phyloP scores from a whole-genome alignment of 2,329 filamentous ascomycete species.

The Talaromyces sp. region DNA sequence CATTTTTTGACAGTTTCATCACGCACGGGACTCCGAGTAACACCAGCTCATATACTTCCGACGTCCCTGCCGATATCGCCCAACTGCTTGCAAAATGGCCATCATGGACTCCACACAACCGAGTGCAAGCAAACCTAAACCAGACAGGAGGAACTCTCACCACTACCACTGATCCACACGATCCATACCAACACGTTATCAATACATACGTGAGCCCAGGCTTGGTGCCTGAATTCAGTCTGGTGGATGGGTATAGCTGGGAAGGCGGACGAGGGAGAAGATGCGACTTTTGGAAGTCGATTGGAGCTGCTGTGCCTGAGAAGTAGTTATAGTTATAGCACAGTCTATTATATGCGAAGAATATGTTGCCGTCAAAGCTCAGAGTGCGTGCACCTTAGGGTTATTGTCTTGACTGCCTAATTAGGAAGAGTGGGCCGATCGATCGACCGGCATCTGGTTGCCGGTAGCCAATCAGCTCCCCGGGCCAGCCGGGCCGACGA shows the following conservation, averaged over 20 bases:
- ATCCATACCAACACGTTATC: slow-evolving; percentile 25
- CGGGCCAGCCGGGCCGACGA: slow-evolving; percentile 17
- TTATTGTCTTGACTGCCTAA: background rate
- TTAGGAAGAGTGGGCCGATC: background rate
- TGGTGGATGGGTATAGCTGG: slow-evolving; percentile 49
- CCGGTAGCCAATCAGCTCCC: slow-evolving; percentile 18
- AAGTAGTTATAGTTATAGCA: slow-evolving; percentile 8
- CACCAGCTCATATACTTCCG: slow-evolving; percentile 30
- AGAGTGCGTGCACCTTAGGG: background rate
- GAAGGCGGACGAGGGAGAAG: slow-evolving; percentile 49
- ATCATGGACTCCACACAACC: slow-evolving; percentile 34
- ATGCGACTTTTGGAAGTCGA: slow-evolving; percentile 47
- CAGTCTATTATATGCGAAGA: background rate
- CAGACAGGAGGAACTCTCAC: slow-evolving; percentile 43
- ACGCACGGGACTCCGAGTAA: slow-evolving; percentile 40
- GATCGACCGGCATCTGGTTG: slow-evolving; percentile 14
- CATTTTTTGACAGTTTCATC: slow-evolving; percentile 51
- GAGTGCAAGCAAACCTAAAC: slow-evolving; percentile 47
- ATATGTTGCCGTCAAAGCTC: background rate
- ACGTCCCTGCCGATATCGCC: slow-evolving; percentile 6
- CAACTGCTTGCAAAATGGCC: slow-evolving; percentile 33
- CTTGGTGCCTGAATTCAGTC: slow-evolving; percentile 39
- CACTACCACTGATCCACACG: slow-evolving; percentile 13
- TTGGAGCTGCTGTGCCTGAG: slow-evolving; percentile 22
- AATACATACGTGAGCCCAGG: slow-evolving; percentile 30